Conservation (phyloP, 1,284 basidiomycete genomes). For the Filobasidium uniguttulatum region DNA sequence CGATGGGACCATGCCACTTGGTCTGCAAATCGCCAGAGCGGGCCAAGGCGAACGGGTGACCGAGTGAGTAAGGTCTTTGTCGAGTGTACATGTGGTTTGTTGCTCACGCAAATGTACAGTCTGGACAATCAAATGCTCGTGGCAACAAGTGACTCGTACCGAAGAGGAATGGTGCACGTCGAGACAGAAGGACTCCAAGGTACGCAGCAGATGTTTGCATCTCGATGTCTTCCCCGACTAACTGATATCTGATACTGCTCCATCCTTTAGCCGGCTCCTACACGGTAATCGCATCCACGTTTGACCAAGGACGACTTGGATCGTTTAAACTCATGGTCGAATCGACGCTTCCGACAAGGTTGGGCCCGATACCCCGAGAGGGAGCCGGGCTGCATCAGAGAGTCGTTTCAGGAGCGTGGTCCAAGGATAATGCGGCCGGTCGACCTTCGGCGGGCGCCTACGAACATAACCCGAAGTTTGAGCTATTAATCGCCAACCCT, state of each 20-base stretch:
- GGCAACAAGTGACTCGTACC: conserved; percentile 64
- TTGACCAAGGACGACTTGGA: conserved; percentile 56
- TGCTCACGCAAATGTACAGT: too few relatives aligned
- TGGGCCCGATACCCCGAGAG: conserved; percentile 47
- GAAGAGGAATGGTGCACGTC: conserved; percentile 57
- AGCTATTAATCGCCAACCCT: conserved; percentile 45
- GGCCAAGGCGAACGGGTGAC: conserved; percentile 54
- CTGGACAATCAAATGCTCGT: conserved; percentile 51
- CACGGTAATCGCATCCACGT: conserved; percentile 67
- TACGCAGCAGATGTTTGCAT: too few relatives aligned
- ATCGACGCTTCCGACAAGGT: conserved; percentile 41
- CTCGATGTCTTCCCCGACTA: too few relatives aligned
- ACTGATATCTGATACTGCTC: too few relatives aligned
- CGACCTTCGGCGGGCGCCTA: conserved; percentile 52
- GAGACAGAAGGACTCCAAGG: conserved; percentile 43
- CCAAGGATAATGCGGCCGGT: conserved; percentile 46
- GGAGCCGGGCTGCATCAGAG: conserved; percentile 82
- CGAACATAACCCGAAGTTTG: conserved; percentile 53
- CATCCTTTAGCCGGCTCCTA: conserved; percentile 58
- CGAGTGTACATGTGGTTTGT: too few relatives aligned
- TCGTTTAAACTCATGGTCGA: conserved; percentile 52
- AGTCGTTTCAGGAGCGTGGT: conserved; percentile 53
- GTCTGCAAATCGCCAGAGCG: conserved; percentile 61
- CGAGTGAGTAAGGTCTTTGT: conserved; percentile 57
- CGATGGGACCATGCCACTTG: conserved; percentile 56